A percentile compares a stretch with the other conserved stretches of the same genome.
These are phyloP conservation scores for Abelmoschus esculentus DNA, from an alignment of 345 rosid genomes.

Conservation along the genomic window DNA sequence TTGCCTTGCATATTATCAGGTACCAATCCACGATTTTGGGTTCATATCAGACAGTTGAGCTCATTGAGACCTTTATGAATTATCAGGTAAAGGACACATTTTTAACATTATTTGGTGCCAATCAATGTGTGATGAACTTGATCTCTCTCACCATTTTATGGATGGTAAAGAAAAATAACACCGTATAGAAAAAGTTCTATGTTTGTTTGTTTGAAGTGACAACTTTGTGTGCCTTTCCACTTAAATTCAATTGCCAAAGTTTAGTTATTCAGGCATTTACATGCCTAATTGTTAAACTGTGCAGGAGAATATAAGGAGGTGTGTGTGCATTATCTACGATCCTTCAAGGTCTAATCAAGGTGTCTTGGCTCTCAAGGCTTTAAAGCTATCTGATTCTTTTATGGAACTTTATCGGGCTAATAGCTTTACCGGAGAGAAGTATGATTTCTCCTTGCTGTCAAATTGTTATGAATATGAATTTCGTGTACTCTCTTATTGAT, in stretches of 20 bases:
- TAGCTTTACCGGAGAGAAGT: constrained; percentile 95
- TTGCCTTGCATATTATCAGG: constrained; percentile 34
- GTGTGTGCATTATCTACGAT: constrained; percentile 96
- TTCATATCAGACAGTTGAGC: constrained; percentile 83
- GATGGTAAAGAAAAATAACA: too few relatives aligned
- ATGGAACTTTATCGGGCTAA: constrained; percentile 79
- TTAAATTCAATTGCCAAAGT: not conserved
- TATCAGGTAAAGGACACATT: constrained; percentile 62
- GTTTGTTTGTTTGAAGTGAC: too few relatives aligned
- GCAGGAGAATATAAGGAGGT: constrained; percentile 92
- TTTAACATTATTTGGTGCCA: not conserved
- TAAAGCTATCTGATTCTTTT: constrained; percentile 94
- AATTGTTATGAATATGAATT: constrained; percentile 4
- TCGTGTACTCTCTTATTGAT: constrained; percentile 7
- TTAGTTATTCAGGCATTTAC: not conserved
- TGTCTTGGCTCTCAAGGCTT: constrained; percentile 86
- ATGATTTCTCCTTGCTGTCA: constrained; percentile 17
- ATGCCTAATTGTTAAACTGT: constrained; percentile 4
- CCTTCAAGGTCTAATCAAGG: constrained; percentile 91
- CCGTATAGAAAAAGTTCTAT: too few relatives aligned
- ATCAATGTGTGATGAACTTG: too few relatives aligned
- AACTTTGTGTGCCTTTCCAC: not conserved
- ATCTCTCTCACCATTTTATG: too few relatives aligned
- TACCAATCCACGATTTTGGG: constrained; percentile 94
- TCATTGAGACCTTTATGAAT: constrained; percentile 97